A percentile compares a stretch with the other conserved stretches of the same genome.
These are phyloP conservation scores for Termitomyces sp. DNA, from an alignment of 768 basidiomycete species.

Conservation along the genomic window DNA sequence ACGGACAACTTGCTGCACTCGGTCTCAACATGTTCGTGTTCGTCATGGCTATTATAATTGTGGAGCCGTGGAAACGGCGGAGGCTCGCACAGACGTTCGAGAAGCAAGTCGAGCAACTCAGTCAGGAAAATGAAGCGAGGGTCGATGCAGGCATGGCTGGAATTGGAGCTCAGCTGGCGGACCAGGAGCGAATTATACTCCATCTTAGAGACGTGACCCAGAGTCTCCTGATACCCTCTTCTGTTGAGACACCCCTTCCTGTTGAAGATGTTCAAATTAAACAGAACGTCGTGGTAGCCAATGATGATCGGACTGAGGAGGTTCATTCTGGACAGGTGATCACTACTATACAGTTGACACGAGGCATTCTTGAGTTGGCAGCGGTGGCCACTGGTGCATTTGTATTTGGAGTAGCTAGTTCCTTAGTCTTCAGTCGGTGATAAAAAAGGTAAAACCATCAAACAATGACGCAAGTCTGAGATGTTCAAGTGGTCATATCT, in stretches of 20 bases:
- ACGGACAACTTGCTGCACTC: slow-evolving; percentile 82
- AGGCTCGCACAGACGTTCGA: slow-evolving; percentile 87
- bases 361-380: slow-evolving; percentile 14
- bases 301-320: slow-evolving; percentile 5
- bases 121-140: slow-evolving; percentile 43
- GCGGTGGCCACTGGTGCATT: slow-evolving; percentile 31
- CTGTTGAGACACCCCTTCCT: not conserved
- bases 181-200: slow-evolving; percentile 27
- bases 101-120: slow-evolving; percentile 67
- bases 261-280: slow-evolving; percentile 1
- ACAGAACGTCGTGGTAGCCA: not conserved
- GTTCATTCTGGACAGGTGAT: slow-evolving; percentile 4
- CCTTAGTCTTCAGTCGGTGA: slow-evolving; percentile 23
- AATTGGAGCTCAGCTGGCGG: slow-evolving; percentile 41
- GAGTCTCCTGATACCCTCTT: not conserved
- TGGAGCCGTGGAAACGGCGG: slow-evolving; percentile 95
- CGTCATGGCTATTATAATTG: slow-evolving; percentile 79
- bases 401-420: slow-evolving; percentile 26
- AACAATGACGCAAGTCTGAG: not conserved
- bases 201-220: slow-evolving; percentile 11
- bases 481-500: not conserved
- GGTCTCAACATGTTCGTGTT: slow-evolving; percentile 90
- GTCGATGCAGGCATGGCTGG: slow-evolving; percentile 43
- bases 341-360: slow-evolving; percentile 5
- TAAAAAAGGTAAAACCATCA: slow-evolving; percentile 1